Evolutionary conservation across 108 stramenopile species (phyloP), one percentile per base, ranked within the genome.

Genomic region (Conticribra weissflogii): DNA sequence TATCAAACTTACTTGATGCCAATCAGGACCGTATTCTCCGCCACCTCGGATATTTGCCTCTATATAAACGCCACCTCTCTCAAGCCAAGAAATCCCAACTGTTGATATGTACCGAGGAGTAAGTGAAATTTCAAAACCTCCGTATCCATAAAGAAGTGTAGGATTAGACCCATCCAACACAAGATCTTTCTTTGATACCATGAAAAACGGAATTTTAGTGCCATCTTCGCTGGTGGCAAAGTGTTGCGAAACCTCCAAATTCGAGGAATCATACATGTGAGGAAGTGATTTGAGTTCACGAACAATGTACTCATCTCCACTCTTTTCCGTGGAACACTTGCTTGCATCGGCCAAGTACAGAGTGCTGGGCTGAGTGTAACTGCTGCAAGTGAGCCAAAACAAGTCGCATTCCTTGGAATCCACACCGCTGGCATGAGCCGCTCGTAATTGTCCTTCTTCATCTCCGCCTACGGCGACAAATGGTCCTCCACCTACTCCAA

Each of bases 21-120:
- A 96, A 3, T 50, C 34, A 0, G 94, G 94, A 2, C 96, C 97
- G 55, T 89, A 96, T 66, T 97, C 96, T 16, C 96, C 96, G 7
- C 98, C 98, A 45, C 97, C 98, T 23, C 98, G 89, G 66, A 98
- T 97, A 70, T 98, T 98, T 32, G 98, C 98, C 66, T 96, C 89
- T 57, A 97, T 95, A 45, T 96, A 94, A 19, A 86, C 88, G 16
- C 95, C 96, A 19, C 97, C 98, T 25, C 92, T 79, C 61, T 97
- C 94, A 27, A 98, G 67, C 92, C 97, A 97, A 41, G 81, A 71
- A 36, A 87, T 61, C 3, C 97, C 96, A 1, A 82, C 69, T 1
- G 91, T 81, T 7, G 93, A 76, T 56, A 81, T 65, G 70, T 98
- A 98, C 18, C 83, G 72, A 15, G 99, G 99, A 16, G 86, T 88